phyloP scores from a whole-genome alignment of 164 flowering plant genomes.

The Tetracentron sinense region DNA sequence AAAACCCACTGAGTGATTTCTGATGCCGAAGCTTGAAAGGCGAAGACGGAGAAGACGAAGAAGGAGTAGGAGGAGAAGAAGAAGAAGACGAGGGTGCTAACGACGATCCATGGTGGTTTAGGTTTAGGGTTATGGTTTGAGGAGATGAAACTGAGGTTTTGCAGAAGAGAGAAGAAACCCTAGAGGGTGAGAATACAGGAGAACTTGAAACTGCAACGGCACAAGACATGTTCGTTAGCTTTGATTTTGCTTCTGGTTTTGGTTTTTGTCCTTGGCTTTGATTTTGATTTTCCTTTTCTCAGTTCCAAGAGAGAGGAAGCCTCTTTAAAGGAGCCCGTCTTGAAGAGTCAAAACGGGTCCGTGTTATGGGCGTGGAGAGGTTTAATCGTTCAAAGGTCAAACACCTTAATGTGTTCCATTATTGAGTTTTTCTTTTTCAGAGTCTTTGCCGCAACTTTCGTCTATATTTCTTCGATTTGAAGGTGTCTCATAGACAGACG shows the following conservation, averaged over 20 bases:
- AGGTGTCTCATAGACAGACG: neutral
- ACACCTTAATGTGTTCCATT: neutral
- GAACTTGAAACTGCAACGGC: conserved; percentile 32
- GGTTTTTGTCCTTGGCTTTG: neutral
- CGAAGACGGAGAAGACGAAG: conserved; percentile 10
- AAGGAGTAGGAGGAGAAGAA: conserved; percentile 1
- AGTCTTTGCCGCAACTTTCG: too few relatives aligned
- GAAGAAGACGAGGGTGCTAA: neutral
- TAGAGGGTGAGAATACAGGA: conserved; percentile 32
- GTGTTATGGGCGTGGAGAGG: neutral
- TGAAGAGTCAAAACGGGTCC: neutral
- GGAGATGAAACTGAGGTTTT: conserved; percentile 14
- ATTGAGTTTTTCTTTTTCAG: too few relatives aligned
- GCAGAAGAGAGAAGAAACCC: conserved; percentile 24
- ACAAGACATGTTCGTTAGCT: conserved; percentile 17
- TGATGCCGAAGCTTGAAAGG: conserved; percentile 34
- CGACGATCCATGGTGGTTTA: conserved; percentile 12
- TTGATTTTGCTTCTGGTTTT: neutral
- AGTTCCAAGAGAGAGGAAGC: neutral
- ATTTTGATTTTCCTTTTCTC: too few relatives aligned
- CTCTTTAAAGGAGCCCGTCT: neutral
- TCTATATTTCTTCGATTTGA: too few relatives aligned
- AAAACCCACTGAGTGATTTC: conserved; percentile 34
- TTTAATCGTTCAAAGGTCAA: neutral
- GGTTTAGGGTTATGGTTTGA: conserved; percentile 5